Evolutionary conservation across 2,329 filamentous ascomycete species (phyloP), one percentile per base, ranked within the genome.

Genomic region (Ilyonectria sp.): DNA sequence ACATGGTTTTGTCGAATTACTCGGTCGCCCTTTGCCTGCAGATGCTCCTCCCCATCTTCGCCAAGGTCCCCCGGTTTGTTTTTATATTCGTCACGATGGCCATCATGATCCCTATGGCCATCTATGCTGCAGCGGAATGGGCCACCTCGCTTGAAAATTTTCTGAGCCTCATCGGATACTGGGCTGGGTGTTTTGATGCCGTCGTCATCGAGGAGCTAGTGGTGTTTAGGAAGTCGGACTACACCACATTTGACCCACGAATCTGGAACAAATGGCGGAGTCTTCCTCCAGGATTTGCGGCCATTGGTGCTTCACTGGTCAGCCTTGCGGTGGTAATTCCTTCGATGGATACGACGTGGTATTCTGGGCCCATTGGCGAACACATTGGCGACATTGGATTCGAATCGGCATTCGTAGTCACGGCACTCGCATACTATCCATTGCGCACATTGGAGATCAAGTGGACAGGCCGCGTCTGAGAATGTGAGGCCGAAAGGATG

Each of bases 331-430:
- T 86, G 26, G 78, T 83, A 1, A 72, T 85, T 5, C 83, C 83
- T 4, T 76, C 79, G 17, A 85, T 86, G 78, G 76, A 75, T 19
- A 82, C 84, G 65, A 79, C 79, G 8, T 84, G 82, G 82, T 85
- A 78, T 62, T 78, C 77, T 3, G 84, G 83, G 8, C 82, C 83
- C 4, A 80, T 86, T 52, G 84, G 82, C 3, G 63, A 74, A 68
- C 79, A 72, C 7, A 82, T 83, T 13, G 83, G 83, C 3, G 84
- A 86, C 69, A 78, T 86, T 43, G 83, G 83, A 2, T 85, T 86
- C 60, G 83, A 84, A 68, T 67, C 82, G 60, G 83, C 83, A 13
- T 83, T 85, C 68, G 70, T 82, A 4, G 72, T 83, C 19, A 80
- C 82, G 2, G 79, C 73, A 1, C n/a, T 84, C 17, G 75, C 81